These are phyloP conservation scores for Dioszegia aurantiaca DNA, from an alignment of 768 basidiomycete species.

Conservation along the genomic window DNA sequence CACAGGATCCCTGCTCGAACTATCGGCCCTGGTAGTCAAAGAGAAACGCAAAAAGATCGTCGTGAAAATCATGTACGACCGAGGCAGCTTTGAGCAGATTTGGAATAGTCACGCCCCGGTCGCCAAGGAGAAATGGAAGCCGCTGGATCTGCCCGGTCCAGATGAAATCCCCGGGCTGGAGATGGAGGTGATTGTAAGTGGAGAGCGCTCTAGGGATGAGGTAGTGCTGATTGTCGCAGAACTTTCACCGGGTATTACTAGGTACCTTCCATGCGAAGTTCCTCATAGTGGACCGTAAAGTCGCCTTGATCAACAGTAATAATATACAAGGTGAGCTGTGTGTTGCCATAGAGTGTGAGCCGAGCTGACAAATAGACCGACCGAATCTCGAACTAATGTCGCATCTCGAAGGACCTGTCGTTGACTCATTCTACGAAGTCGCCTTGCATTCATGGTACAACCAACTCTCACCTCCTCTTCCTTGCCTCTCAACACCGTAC, in stretches of 20 bases:
- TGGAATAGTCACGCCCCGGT: constrained; percentile 59
- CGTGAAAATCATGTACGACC: constrained; percentile 69
- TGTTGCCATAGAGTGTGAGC: constrained; percentile 5
- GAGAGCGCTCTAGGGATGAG: neutral
- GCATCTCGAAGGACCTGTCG: constrained; percentile 69
- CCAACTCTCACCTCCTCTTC: constrained; percentile 42
- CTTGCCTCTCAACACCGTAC: constrained; percentile 45
- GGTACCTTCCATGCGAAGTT: constrained; percentile 74
- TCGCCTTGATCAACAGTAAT: constrained; percentile 65
- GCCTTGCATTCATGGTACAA: constrained; percentile 65
- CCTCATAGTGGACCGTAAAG: constrained; percentile 66
- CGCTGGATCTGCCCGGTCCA: constrained; percentile 59
- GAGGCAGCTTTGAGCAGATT: constrained; percentile 62
- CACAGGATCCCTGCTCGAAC: constrained; percentile 58
- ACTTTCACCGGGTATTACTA: constrained; percentile 57
- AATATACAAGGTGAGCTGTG: constrained; percentile 57
- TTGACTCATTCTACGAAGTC: constrained; percentile 68
- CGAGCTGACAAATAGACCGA: no score
- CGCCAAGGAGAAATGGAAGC: constrained; percentile 51
- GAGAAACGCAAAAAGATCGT: constrained; percentile 57
- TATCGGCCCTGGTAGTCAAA: constrained; percentile 57
- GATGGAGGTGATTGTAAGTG: constrained; percentile 59
- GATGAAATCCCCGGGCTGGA: constrained; percentile 64
- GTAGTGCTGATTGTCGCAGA: constrained; percentile 22
- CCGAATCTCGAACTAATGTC: constrained; percentile 61